A percentile compares a stretch with the other conserved stretches of the same genome.
Evolutionary conservation across 2,329 filamentous ascomycete genomes (phyloP).

Genomic region (Geosmithia putterillii): DNA sequence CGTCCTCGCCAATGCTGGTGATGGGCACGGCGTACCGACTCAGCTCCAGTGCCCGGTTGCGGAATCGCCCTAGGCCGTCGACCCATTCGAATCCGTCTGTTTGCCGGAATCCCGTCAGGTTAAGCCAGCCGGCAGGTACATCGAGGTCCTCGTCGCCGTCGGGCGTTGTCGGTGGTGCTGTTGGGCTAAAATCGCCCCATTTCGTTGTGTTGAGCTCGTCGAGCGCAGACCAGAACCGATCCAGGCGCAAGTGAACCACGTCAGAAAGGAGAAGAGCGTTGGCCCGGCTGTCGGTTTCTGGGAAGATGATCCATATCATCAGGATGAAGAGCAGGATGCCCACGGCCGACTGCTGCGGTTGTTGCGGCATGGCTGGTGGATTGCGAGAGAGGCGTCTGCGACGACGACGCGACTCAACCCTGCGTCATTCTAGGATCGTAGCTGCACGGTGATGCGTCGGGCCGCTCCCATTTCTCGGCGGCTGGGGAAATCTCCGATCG

Average conservation of each 20-base stretch:
- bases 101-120: slow-evolving; percentile 65
- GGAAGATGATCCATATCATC: slow-evolving; percentile 22
- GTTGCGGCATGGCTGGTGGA: no score
- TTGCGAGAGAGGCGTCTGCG: slow-evolving; percentile 1
- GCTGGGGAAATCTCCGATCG: background rate
- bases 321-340: slow-evolving; percentile 23
- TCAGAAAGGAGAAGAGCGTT: slow-evolving; percentile 20
- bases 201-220: slow-evolving; percentile 39
- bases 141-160: slow-evolving; percentile 9
- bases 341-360: slow-evolving; percentile 6
- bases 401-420: background rate
- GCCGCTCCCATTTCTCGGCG: no score
- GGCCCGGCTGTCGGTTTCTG: slow-evolving; percentile 19
- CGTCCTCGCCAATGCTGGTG: slow-evolving; percentile 15
- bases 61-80: slow-evolving; percentile 52
- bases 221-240: slow-evolving; percentile 38
- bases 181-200: slow-evolving; percentile 49
- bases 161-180: slow-evolving; percentile 9
- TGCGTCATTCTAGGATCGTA: background rate
- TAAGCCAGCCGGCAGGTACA: slow-evolving; percentile 33
- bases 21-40: slow-evolving; percentile 38
- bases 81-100: slow-evolving; percentile 72
- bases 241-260: slow-evolving; percentile 29
- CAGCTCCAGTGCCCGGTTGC: slow-evolving; percentile 50
- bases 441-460: no score